A percentile compares a stretch with the other conserved stretches of the same genome.
phyloP scores from a whole-genome alignment of 2,329 filamentous ascomycete genomes.

The Bipolaris sorokiniana region DNA sequence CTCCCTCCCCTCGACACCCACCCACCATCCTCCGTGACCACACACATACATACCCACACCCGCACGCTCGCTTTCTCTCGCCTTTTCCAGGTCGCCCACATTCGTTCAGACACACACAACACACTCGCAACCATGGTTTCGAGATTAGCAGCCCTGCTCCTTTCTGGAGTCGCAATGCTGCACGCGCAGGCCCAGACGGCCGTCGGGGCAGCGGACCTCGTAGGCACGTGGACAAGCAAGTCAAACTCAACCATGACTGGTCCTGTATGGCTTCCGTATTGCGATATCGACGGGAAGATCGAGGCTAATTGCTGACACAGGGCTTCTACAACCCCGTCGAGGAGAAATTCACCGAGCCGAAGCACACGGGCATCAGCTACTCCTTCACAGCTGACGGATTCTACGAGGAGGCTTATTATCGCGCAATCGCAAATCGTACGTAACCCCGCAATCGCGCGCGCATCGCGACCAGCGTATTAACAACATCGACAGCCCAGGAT shows the following conservation, averaged over 20 bases:
- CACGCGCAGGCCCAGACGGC: slow-evolving; percentile 41
- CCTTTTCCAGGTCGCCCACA: slow-evolving; percentile 12
- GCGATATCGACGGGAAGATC: background rate
- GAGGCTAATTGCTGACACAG: slow-evolving; percentile 50
- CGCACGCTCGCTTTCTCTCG: slow-evolving; percentile 20
- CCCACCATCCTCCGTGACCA: background rate
- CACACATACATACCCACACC: slow-evolving; percentile 12
- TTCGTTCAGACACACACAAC: slow-evolving; percentile 13
- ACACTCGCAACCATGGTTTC: slow-evolving; percentile 28
- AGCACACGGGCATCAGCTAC: slow-evolving; percentile 71
- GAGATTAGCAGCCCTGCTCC: slow-evolving; percentile 39
- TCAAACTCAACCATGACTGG: slow-evolving; percentile 72
- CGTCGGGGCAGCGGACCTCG: slow-evolving; percentile 52
- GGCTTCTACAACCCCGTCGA: slow-evolving; percentile 72
- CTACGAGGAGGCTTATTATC: slow-evolving; percentile 73
- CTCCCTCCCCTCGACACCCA: slow-evolving; percentile 19
- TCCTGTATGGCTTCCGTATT: slow-evolving; percentile 57
- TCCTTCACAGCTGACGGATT: slow-evolving; percentile 72
- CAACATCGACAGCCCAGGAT: slow-evolving; percentile 56
- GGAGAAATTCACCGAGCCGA: slow-evolving; percentile 70
- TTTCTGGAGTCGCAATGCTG: slow-evolving; percentile 47
- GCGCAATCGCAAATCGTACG: slow-evolving; percentile 72
- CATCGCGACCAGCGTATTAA: slow-evolving; percentile 24
- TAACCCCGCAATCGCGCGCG: slow-evolving; percentile 19
- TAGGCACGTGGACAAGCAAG: slow-evolving; percentile 77